These are phyloP conservation scores for Cryphonectria naterciae DNA, from an alignment of 2,329 filamentous ascomycete genomes.

Conservation along the genomic window DNA sequence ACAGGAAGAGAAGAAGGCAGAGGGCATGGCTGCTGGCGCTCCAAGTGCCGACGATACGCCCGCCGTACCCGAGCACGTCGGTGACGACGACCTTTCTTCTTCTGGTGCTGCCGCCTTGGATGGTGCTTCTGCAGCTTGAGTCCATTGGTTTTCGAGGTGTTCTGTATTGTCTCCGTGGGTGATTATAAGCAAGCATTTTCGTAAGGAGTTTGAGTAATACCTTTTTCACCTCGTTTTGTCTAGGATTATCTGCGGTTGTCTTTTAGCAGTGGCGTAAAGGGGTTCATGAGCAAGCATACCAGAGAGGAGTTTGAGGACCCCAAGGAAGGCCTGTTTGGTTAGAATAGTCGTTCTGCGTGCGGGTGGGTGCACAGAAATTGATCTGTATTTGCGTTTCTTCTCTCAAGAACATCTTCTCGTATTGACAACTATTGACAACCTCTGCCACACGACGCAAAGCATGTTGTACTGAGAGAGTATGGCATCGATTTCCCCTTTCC, in stretches of 20 bases:
- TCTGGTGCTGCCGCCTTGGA: not conserved
- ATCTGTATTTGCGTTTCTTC: not conserved
- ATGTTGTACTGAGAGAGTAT: not conserved
- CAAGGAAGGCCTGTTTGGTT: not conserved
- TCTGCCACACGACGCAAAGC: not conserved
- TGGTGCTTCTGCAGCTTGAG: not conserved
- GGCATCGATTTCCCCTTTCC: not conserved
- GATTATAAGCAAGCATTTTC: not conserved
- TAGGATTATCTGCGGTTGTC: not conserved
- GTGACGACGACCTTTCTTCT: not conserved
- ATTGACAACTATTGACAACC: not conserved
- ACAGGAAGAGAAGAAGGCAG: not conserved
- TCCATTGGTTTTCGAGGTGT: no score
- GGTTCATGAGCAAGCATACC: not conserved
- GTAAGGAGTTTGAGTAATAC: not conserved
- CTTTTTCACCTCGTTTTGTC: not conserved
- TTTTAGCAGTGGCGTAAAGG: not conserved
- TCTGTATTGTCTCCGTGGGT: not conserved
- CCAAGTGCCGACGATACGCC: not conserved
- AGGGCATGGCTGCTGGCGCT: not conserved
- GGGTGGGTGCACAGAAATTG: not conserved
- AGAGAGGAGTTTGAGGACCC: not conserved
- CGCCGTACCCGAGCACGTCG: no score
- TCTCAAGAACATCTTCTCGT: not conserved
- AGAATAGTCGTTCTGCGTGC: not conserved